These are phyloP conservation scores for Thymus mandschuricus DNA, from an alignment of 257 asterid genomes.

Conservation along the genomic window DNA sequence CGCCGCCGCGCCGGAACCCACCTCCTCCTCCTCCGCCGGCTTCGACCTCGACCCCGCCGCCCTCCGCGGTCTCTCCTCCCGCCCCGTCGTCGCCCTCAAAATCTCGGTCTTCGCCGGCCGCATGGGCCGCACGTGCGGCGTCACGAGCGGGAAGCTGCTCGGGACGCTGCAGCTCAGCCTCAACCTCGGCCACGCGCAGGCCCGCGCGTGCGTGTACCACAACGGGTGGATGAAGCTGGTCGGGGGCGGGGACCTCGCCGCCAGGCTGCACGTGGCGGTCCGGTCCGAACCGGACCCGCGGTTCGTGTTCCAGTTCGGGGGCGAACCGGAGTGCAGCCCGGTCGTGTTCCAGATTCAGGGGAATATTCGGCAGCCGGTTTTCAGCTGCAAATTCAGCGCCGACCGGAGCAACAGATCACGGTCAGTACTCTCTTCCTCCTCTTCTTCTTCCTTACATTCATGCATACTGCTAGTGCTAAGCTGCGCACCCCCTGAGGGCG, in stretches of 20 bases:
- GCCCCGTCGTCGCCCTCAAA: constrained; percentile 46
- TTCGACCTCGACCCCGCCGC: constrained; percentile 80
- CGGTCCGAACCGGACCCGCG: constrained; percentile 90
- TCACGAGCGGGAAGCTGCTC: constrained; percentile 57
- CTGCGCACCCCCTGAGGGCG: constrained; percentile 11
- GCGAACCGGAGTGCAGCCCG: constrained; percentile 94
- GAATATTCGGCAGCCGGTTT: constrained; percentile 84
- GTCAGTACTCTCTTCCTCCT: constrained; percentile 45
- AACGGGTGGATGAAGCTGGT: constrained; percentile 82
- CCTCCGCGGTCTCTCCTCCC: constrained; percentile 58
- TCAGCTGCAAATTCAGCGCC: constrained; percentile 88
- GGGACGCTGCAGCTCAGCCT: constrained; percentile 53
- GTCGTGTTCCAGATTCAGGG: constrained; percentile 87
- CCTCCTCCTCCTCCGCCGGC: constrained; percentile 40
- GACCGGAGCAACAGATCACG: constrained; percentile 76
- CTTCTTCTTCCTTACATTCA: not conserved
- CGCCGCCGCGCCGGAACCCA: constrained; percentile 43
- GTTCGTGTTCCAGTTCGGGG: constrained; percentile 86
- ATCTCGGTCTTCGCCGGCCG: constrained; percentile 72
- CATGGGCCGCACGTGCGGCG: constrained; percentile 75
- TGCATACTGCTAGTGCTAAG: not conserved
- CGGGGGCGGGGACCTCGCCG: constrained; percentile 39
- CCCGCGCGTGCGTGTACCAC: constrained; percentile 51
- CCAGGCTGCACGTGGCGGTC: constrained; percentile 60
- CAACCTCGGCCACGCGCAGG: constrained; percentile 46